Evolutionary conservation across 2,329 filamentous ascomycete genomes (phyloP).

Genomic region (Colletotrichum echinochloae): DNA sequence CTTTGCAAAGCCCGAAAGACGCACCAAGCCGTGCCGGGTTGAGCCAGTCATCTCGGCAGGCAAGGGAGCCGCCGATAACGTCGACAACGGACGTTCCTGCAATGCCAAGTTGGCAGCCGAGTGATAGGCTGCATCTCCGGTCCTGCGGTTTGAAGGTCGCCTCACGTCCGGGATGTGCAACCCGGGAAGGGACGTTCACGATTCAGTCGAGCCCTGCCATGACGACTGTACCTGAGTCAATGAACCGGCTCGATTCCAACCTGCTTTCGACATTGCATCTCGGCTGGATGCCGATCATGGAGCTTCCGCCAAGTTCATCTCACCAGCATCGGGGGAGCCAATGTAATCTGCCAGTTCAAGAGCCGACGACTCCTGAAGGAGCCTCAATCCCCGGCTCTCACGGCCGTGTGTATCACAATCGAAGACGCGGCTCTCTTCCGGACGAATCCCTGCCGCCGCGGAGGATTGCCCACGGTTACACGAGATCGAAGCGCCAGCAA

Average conservation of each 20-base stretch:
- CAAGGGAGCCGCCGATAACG: conserved; percentile 27
- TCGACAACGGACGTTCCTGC: conserved; percentile 28
- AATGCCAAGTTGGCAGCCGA: conserved; percentile 17
- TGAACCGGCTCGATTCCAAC: conserved; percentile 29
- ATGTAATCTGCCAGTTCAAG: conserved; percentile 15
- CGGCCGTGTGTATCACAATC: conserved; percentile 38
- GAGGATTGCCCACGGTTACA: conserved; percentile 23
- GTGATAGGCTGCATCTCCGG: conserved; percentile 18
- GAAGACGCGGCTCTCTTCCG: conserved; percentile 28
- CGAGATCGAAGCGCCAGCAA: conserved; percentile 16
- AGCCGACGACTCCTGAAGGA: conserved; percentile 3
- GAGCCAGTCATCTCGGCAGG: conserved; percentile 38
- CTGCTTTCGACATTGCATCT: conserved; percentile 29
- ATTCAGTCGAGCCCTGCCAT: conserved; percentile 30
- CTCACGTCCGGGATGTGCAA: conserved; percentile 35
- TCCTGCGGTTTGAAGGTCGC: conserved; percentile 35
- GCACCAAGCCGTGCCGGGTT: conserved; percentile 3
- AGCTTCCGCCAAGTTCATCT: conserved; percentile 37
- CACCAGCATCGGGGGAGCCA: conserved; percentile 14
- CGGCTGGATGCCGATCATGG: conserved; percentile 39
- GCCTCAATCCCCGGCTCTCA: conserved; percentile 31
- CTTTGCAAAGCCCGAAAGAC: background rate
- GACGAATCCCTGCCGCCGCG: conserved; percentile 23
- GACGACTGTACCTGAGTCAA: conserved; percentile 31
- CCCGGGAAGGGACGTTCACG: conserved; percentile 22